These are phyloP conservation scores for Physcia stellaris DNA, from an alignment of 495 filamentous ascomycete genomes.

Conservation along the genomic window DNA sequence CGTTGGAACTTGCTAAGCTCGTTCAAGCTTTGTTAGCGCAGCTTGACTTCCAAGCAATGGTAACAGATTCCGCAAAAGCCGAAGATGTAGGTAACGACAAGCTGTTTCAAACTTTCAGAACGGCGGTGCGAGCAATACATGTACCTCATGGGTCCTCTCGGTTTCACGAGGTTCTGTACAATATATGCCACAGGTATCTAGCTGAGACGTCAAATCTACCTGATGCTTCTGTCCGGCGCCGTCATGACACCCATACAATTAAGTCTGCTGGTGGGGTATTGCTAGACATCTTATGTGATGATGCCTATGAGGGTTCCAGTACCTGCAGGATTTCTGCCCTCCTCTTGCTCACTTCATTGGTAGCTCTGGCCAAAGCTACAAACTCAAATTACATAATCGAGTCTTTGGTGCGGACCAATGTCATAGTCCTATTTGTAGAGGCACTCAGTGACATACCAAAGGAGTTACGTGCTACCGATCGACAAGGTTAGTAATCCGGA, in stretches of 20 bases:
- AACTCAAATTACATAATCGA: conserved; percentile 61
- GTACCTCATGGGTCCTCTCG: conserved; percentile 52
- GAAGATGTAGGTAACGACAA: conserved; percentile 75
- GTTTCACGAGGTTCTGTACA: conserved; percentile 73
- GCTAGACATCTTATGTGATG: conserved; percentile 80
- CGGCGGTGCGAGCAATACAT: conserved; percentile 60
- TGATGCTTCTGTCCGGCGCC: conserved; percentile 27
- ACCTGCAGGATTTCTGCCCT: conserved; percentile 71
- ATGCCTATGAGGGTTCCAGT: conserved; percentile 75
- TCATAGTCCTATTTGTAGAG: conserved; percentile 78
- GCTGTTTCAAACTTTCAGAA: conserved; percentile 79
- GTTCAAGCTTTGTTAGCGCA: conserved; percentile 63
- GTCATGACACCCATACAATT: conserved; percentile 60
- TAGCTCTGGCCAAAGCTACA: conserved; percentile 48
- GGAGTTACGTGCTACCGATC: conserved; percentile 43
- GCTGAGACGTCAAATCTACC: conserved; percentile 46
- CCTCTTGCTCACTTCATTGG: conserved; percentile 59
- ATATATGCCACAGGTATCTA: conserved; percentile 75
- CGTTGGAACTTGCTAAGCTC: conserved; percentile 60
- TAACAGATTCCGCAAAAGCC: conserved; percentile 30
- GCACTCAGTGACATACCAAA: conserved; percentile 55
- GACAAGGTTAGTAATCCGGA: conserved; percentile 29
- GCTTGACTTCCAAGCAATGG: conserved; percentile 42
- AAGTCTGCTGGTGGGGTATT: conserved; percentile 63
- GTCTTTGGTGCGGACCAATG: conserved; percentile 69